Percentiles rank a stretch among this genome's conserved stretches.
Conservation (phyloP, 148 eudicot species). For the Amaranthus palmeri region DNA sequence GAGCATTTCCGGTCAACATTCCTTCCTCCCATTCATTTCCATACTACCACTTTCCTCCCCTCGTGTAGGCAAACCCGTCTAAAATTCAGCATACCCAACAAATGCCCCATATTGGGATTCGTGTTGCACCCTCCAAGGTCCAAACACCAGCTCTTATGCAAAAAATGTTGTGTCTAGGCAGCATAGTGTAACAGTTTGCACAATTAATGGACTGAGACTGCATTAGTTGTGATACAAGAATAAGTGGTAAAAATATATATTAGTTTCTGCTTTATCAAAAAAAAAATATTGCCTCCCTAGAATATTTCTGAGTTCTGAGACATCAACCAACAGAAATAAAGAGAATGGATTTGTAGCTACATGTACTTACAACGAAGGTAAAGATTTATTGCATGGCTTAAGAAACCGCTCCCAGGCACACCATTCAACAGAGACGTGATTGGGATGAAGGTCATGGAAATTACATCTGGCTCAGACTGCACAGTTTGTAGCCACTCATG, state of each 20-base stretch:
- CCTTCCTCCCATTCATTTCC: too few relatives aligned
- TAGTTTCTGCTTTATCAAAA: background rate
- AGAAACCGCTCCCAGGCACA: constrained; percentile 90
- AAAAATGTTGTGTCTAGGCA: too few relatives aligned
- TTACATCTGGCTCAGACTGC: constrained; percentile 80
- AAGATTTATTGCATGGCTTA: constrained; percentile 97
- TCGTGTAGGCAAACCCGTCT: too few relatives aligned
- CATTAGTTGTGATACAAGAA: background rate
- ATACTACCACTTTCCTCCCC: too few relatives aligned
- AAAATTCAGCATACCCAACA: too few relatives aligned
- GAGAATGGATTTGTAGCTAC: background rate
- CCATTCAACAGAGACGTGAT: constrained; percentile 90
- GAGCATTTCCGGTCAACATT: too few relatives aligned
- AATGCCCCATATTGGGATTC: too few relatives aligned
- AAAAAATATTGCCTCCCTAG: background rate
- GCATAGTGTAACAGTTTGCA: too few relatives aligned
- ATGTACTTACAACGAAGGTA: constrained; percentile 84
- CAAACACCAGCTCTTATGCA: too few relatives aligned
- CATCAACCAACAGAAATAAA: background rate
- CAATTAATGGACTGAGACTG: too few relatives aligned
- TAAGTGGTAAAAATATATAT: background rate
- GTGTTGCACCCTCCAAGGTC: too few relatives aligned
- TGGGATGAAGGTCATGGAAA: constrained; percentile 94
- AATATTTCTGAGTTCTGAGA: background rate
- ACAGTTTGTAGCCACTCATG: constrained; percentile 90